These are phyloP conservation scores for Lyophyllum shimeji DNA, from an alignment of 768 basidiomycete genomes.

Conservation along the genomic window DNA sequence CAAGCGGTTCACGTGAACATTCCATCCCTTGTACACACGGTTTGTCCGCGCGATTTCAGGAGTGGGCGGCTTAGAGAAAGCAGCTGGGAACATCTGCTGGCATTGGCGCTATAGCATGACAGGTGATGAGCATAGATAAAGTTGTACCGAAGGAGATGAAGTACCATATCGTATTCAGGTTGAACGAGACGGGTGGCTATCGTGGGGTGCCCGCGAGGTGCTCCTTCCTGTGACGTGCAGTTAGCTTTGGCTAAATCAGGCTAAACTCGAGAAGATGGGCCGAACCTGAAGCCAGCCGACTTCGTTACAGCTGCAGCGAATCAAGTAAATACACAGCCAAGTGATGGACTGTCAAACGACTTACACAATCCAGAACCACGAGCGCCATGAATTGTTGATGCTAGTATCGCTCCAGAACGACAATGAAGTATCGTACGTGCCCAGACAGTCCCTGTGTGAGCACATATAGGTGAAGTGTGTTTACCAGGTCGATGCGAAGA, in stretches of 20 bases:
- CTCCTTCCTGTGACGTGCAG: conserved; percentile 34
- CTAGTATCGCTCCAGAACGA: conserved; percentile 52
- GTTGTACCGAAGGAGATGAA: conserved; percentile 14
- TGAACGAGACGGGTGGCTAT: conserved; percentile 57
- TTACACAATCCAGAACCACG: conserved; percentile 74
- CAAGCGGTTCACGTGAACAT: conserved; percentile 52
- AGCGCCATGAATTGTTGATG: conserved; percentile 55
- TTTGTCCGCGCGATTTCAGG: conserved; percentile 47
- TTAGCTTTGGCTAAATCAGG: neutral
- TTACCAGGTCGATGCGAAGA: neutral
- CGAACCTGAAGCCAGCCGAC: conserved; percentile 57
- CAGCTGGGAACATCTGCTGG: conserved; percentile 61
- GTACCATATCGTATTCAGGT: conserved; percentile 53
- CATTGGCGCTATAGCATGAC: conserved; percentile 60
- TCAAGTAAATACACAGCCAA: conserved; percentile 1
- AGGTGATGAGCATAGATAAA: neutral
- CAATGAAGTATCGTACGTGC: conserved; percentile 38
- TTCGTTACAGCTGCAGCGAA: conserved; percentile 59
- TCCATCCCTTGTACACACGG: conserved; percentile 58
- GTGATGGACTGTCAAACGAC: conserved; percentile 11
- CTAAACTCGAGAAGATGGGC: neutral
- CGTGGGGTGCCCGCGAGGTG: conserved; percentile 37
- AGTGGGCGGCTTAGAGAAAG: conserved; percentile 46
- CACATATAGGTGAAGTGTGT: neutral
- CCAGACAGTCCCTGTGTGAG: conserved; percentile 36